Base-by-base conservation (phyloP, 176 grass and related monocot species). In the Puya raimondii region DNA sequence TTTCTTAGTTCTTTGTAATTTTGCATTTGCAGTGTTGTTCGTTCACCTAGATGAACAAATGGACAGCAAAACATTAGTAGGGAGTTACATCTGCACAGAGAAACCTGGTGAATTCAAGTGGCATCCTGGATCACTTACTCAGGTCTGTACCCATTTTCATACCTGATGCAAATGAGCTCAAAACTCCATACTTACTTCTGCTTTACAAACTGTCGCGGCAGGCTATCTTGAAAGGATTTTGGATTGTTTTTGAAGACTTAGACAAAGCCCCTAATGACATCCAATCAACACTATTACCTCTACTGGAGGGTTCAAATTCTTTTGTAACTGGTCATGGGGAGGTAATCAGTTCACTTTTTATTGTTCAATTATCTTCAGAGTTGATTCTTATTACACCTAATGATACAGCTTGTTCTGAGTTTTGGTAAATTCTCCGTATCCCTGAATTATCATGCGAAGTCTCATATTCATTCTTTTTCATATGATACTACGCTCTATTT, bases 1-100 rank as follows among this genome's bases (percentile, higher is more conserved):
- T 6, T 65, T 70, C 65, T 47, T 42, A 25, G 9, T 74, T 64
- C 73, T 49, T 52, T 51, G 10, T 65, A 50, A 69, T 82, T 89
- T 68, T 83, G 50, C 65, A 42, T 80, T 72, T 69, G 66, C 83
- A 96, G 92, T 83, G 61, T 68, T 96, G 75, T 87, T 92, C 67
- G 89, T 96, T 69, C 92, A 96, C 86, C 84, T 87, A 84, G 92
- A 92, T 48, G 88, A 96, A 68, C 86, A 92, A 78, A 92, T 96
- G 92, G 92, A 96, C 72, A 85, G 92, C 73, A 85, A 81, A 75
- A 96, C 86, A 49, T 84, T 96, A 74, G 72, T 96, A 68, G 88
- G 92, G 47, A 96, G 84, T 68, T 96, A 96, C 11, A 66, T 96
- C 58, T 96, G 88, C 81, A 85, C 93, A 26, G 88, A 92, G 48